Base-by-base conservation (phyloP, 1,139 yeast genomes). In the Protomyces pachydermus region DNA sequence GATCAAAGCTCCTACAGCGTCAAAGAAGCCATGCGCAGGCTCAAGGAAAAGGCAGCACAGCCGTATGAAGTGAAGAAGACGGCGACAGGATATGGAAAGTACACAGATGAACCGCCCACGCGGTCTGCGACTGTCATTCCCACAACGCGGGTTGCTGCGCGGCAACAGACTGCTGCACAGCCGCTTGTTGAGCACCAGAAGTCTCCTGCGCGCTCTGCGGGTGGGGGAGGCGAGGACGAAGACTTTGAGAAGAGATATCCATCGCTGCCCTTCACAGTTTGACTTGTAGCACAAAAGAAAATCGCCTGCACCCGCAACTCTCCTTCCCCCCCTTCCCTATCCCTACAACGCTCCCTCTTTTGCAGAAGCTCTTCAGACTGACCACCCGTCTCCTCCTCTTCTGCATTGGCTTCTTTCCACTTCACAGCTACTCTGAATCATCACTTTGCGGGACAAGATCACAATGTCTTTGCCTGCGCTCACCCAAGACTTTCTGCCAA, bases 71-170 rank as follows among this genome's bases (percentile, higher is more conserved):
- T 55, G 32, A 55, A 58, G 35, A 38, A 55, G 20, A 38, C 62
- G 1, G 62, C 62, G 14, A 55, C 53, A 39, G 62, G 62, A n/a
- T 58, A 58, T 28, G 62, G 62, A 9, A 58, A 58, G 25, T 58
- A 58, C 23, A 58, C 62, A 20, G 55, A 54, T n/a, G 62, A 58
- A 14, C 42, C 28, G 16, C 56, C n/a, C 16, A 38, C 28, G 23
- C 39, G 62, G n/a, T 55, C 62, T 10, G 56, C 62, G 20, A 58
- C 62, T 14, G 56, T 52, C 25, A 39, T 52, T 9, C 62, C 62
- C 2, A 51, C 42, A 12, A 25, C 55, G 25, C 54, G 61, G 14
- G 39, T 34, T 12, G 20, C 45, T 3, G 5, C 48, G 4, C 32
- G 32, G 32, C 32, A 28, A 28, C 32, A 28, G 32, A 3, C 23